Evolutionary conservation across 2,329 filamentous ascomycete species (phyloP).

Genomic region (Colletotrichum ledebouriae): DNA sequence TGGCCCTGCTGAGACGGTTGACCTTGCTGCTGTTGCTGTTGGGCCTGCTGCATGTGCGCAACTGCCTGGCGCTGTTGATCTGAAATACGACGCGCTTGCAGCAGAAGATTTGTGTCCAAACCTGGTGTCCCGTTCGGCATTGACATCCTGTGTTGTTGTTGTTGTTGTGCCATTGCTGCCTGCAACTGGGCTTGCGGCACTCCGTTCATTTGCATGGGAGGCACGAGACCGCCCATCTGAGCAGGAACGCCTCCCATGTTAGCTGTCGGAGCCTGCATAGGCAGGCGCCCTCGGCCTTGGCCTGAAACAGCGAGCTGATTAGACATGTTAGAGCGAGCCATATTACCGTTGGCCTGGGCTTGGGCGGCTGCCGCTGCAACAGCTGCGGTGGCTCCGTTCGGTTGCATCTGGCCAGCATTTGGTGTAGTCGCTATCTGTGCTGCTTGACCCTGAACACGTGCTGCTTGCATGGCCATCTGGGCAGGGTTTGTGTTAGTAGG

Average conservation of each 20-base stretch:
- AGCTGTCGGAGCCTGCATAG: constrained; percentile 67
- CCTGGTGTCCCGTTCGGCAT: constrained; percentile 63
- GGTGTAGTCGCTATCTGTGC: constrained; percentile 61
- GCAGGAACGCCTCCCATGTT: constrained; percentile 62
- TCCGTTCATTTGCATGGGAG: constrained; percentile 71
- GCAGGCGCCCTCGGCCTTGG: constrained; percentile 65
- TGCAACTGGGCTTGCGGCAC: constrained; percentile 80
- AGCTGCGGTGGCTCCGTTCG: constrained; percentile 43
- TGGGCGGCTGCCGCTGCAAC: constrained; percentile 36
- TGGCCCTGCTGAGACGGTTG: constrained; percentile 52
- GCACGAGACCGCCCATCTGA: constrained; percentile 66
- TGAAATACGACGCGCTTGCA: constrained; percentile 76
- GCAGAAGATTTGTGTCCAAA: constrained; percentile 67
- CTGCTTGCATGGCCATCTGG: constrained; percentile 58
- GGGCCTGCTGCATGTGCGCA: constrained; percentile 55
- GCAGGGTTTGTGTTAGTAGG: constrained; percentile 48
- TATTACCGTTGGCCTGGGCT: constrained; percentile 46
- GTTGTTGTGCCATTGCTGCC: constrained; percentile 60
- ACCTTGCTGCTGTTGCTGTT: constrained; percentile 59
- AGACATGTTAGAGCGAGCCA: constrained; percentile 57
- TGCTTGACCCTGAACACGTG: constrained; percentile 59
- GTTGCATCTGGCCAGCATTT: constrained; percentile 45
- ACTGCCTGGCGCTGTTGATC: constrained; percentile 72
- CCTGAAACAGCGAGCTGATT: constrained; percentile 60
- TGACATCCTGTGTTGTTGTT: constrained; percentile 70